phyloP scores from a whole-genome alignment of 305 asterid genomes.

The Fraxinus nigra region DNA sequence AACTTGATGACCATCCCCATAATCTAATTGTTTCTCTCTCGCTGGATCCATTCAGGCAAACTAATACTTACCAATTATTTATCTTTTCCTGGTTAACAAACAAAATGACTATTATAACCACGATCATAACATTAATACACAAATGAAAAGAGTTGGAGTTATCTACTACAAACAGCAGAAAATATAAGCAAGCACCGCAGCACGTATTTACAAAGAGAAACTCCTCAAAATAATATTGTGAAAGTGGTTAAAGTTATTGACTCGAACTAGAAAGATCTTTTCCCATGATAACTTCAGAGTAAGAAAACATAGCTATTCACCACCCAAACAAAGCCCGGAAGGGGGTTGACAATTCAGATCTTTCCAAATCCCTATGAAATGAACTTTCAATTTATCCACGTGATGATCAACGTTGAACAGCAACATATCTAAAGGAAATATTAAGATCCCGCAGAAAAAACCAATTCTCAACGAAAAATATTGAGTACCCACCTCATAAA shows the following conservation, averaged over 20 bases:
- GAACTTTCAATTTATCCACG: not conserved
- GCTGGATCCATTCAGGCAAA: constrained; percentile 55
- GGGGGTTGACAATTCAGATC: not conserved
- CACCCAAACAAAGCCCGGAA: not conserved
- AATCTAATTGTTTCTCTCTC: constrained; percentile 63
- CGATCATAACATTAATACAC: constrained; percentile 7
- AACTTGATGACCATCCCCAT: constrained; percentile 67
- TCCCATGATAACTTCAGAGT: not conserved
- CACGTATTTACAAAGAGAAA: not conserved
- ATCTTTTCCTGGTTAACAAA: constrained; percentile 39
- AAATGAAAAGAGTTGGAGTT: not conserved
- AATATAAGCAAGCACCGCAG: not conserved
- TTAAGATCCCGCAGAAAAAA: not conserved
- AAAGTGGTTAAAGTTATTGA: not conserved
- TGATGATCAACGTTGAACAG: not conserved
- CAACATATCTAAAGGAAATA: constrained; percentile 18
- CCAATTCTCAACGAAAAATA: constrained; percentile 5
- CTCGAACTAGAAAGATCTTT: not conserved
- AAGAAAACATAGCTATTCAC: not conserved
- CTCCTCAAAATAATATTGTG: not conserved
- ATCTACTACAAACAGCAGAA: not conserved
- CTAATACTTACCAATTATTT: constrained; percentile 25
- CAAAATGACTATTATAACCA: constrained; percentile 16
- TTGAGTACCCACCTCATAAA: not conserved
- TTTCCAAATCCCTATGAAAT: not conserved